Base-by-base conservation (phyloP, 768 basidiomycete species). In the Phylloporus sp. region DNA sequence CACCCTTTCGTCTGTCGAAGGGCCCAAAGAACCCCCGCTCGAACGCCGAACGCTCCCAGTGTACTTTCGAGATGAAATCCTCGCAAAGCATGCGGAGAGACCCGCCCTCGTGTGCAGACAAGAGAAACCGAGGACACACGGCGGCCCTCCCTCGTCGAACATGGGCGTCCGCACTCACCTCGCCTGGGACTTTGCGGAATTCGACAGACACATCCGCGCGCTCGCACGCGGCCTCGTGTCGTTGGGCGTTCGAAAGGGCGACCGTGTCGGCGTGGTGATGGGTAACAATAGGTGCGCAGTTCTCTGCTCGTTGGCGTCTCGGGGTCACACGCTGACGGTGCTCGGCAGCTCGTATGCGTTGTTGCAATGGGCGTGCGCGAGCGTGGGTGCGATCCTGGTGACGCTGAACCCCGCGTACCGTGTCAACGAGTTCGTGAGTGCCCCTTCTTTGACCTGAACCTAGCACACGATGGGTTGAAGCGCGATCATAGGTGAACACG, bases 311-410 rank as follows among this genome's bases (percentile, higher is more conserved):
- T 40, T 26, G 27, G 9, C n/a, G 21, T 15, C 17, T 36, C 11
- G 28, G 22, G 21, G 9, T 20, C 8, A 9, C 4, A n/a, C 8
- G 14, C 17, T 9, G 26, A 41, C n/a, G 35, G 17, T 4, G 4
- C 11, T 41, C 7, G 24, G 24, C 51, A 90, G 88, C 58, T 72
- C 86, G 15, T 92, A 92, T 61, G 87, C 87, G 0, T 72, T 78
- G 69, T 67, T 90, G 20, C 89, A 92, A 56, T 90, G 87, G 89
- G 89, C 89, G 4, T 86, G 84, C 48, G 86, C 87, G n/a, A 80
- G 78, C 40, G 75, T 90, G 48, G 89, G 89, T n/a, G 88, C 86
- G 11, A 80, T 90, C 44, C 66, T 90, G 28, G 87, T 86, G 18
- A 90, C 89, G 8, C 72, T 91, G 37, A 92, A 92, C 54, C 90